Percentiles rank a stretch among this genome's conserved stretches.
These are phyloP conservation scores for Yamadazyma blattariae DNA, from an alignment of 1,139 yeast species.

Conservation along the genomic window DNA sequence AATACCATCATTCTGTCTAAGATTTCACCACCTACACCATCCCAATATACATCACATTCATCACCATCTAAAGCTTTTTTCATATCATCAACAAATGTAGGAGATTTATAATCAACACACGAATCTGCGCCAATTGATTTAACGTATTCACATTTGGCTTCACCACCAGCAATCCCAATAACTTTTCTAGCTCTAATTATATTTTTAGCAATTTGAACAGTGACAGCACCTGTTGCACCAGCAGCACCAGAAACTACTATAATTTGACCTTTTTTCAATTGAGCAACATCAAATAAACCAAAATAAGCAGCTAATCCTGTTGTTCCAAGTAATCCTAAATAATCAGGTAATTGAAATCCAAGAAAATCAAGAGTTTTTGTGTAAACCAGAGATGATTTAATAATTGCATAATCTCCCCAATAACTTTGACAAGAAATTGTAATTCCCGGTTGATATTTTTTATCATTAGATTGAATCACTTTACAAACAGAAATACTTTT, in stretches of 20 bases:
- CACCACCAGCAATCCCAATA: slow-evolving; percentile 64
- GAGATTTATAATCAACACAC: slow-evolving; percentile 52
- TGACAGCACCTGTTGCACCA: slow-evolving; percentile 66
- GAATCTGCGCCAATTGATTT: slow-evolving; percentile 55
- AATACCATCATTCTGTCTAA: slow-evolving; percentile 45
- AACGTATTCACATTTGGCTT: slow-evolving; percentile 54
- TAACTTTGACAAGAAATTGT: slow-evolving; percentile 24
- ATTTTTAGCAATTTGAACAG: slow-evolving; percentile 57
- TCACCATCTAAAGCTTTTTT: slow-evolving; percentile 43
- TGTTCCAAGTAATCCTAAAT: slow-evolving; percentile 39
- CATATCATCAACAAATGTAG: slow-evolving; percentile 40
- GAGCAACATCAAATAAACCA: slow-evolving; percentile 48
- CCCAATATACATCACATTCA: slow-evolving; percentile 47
- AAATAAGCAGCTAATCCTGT: slow-evolving; percentile 65
- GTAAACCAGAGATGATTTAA: slow-evolving; percentile 18
- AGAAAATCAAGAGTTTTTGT: slow-evolving; percentile 22
- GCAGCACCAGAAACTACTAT: slow-evolving; percentile 64
- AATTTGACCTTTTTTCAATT: slow-evolving; percentile 30
- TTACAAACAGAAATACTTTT: slow-evolving; percentile 48
- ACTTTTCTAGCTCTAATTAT: slow-evolving; percentile 54
- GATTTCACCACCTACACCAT: slow-evolving; percentile 64
- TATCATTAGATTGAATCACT: slow-evolving; percentile 43
- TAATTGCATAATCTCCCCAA: slow-evolving; percentile 32
- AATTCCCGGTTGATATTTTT: slow-evolving; percentile 41
- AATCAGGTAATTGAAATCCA: slow-evolving; percentile 24